Evolutionary conservation across 495 filamentous ascomycete genomes (phyloP).

Genomic region (Neurospora sp.): DNA sequence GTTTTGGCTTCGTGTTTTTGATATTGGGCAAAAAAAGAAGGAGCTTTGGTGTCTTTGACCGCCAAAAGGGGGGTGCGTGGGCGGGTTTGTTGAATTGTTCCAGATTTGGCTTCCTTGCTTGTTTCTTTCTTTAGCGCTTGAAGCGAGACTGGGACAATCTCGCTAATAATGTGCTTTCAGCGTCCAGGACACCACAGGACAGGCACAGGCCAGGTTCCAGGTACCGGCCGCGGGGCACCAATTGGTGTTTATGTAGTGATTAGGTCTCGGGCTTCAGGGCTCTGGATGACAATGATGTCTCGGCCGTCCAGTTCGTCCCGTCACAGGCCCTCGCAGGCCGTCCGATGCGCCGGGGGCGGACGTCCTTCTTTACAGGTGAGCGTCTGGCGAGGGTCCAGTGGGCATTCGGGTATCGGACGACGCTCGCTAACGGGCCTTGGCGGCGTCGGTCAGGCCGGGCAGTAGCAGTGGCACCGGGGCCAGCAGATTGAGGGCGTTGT

Average conservation of each 20-base stretch:
- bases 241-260: not conserved
- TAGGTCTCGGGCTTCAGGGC: not conserved
- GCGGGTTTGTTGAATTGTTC: not conserved
- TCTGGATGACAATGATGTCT: not conserved
- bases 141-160: not conserved
- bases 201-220: not conserved
- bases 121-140: not conserved
- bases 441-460: not conserved
- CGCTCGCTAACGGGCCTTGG: not conserved
- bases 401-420: not conserved
- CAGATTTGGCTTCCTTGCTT: not conserved
- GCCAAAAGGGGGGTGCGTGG: not conserved
- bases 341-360: not conserved
- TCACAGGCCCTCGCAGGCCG: not conserved
- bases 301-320: not conserved
- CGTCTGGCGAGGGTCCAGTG: not conserved
- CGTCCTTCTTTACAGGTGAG: not conserved
- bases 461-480: not conserved
- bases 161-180: not conserved
- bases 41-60: not conserved
- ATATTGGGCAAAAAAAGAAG: not conserved
- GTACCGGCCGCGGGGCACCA: not conserved
- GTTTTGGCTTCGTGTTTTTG: not conserved
- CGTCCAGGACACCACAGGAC: not conserved
- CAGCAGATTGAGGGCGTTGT: not conserved